Conservation (phyloP, 139 green algal genomes). For the Mychonastes homosphaera region DNA sequence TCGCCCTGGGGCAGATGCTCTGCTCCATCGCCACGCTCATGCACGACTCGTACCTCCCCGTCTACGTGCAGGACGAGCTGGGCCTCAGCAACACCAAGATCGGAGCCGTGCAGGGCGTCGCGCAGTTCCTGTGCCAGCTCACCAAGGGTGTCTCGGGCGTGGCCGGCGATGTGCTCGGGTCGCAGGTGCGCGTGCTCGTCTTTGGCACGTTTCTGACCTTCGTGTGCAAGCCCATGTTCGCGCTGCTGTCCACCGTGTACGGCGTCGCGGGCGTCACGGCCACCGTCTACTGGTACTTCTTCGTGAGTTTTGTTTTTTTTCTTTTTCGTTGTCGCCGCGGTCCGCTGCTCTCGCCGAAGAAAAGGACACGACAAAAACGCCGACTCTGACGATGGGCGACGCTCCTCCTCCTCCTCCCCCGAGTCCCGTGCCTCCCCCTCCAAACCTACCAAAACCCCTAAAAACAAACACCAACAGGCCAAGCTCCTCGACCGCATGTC, state of each 20-base stretch:
- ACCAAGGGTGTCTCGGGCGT: slow-evolving; percentile 59
- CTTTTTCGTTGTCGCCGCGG: neutral
- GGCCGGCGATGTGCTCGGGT: slow-evolving; percentile 56
- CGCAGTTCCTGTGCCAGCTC: slow-evolving; percentile 70
- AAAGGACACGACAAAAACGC: no score
- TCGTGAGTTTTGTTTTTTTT: neutral
- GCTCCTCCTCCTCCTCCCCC: no score
- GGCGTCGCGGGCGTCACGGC: slow-evolving; percentile 45
- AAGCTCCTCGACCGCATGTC: slow-evolving; percentile 47
- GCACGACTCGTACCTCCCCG: slow-evolving; percentile 77
- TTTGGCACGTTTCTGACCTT: slow-evolving; percentile 68
- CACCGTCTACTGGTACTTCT: slow-evolving; percentile 51
- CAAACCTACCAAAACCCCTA: no score
- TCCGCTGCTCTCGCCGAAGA: no score
- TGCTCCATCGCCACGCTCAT: slow-evolving; percentile 76
- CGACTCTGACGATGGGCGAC: no score
- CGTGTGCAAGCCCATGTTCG: slow-evolving; percentile 80
- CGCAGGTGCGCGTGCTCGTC: slow-evolving; percentile 63
- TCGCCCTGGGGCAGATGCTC: slow-evolving; percentile 55
- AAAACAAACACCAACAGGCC: no score
- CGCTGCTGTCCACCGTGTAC: slow-evolving; percentile 35
- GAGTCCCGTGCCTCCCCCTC: no score
- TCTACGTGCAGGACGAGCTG: slow-evolving; percentile 75
- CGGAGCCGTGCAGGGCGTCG: slow-evolving; percentile 60
- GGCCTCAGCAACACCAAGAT: slow-evolving; percentile 60